These are phyloP conservation scores for Suillus brevipes DNA, from an alignment of 768 basidiomycete species.

Conservation along the genomic window DNA sequence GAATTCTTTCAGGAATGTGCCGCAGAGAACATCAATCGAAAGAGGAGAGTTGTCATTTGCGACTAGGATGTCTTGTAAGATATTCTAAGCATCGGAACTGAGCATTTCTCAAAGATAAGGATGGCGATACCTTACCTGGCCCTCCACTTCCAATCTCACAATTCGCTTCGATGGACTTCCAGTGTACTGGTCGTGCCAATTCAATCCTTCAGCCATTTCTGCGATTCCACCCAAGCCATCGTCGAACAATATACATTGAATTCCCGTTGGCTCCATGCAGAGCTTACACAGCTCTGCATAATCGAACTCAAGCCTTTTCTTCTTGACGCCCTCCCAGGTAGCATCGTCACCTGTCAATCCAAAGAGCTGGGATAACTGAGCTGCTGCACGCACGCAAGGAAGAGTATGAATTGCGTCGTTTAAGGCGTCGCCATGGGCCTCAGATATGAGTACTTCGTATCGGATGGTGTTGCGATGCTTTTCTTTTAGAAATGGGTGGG, in stretches of 20 bases:
- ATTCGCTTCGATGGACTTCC: slow-evolving; percentile 55
- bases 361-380: slow-evolving; percentile 54
- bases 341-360: slow-evolving; percentile 34
- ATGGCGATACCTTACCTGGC: slow-evolving; percentile 51
- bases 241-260: slow-evolving; percentile 70
- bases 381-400: slow-evolving; percentile 57
- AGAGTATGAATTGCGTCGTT: slow-evolving; percentile 56
- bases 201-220: slow-evolving; percentile 48
- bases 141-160: slow-evolving; percentile 66
- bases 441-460: slow-evolving; percentile 66
- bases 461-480: slow-evolving; percentile 46
- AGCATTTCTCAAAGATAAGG: slow-evolving; percentile 7
- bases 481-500: slow-evolving; percentile 64
- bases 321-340: slow-evolving; percentile 64
- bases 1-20: slow-evolving; percentile 38
- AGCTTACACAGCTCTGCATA: slow-evolving; percentile 59
- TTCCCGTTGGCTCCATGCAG: slow-evolving; percentile 56
- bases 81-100: slow-evolving; percentile 9
- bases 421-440: slow-evolving; percentile 57
- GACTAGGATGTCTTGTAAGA: slow-evolving; percentile 26
- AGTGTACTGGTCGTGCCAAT: slow-evolving; percentile 67
- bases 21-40: slow-evolving; percentile 14
- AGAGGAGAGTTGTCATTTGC: slow-evolving; percentile 10
- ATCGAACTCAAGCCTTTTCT: slow-evolving; percentile 38
- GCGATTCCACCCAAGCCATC: slow-evolving; percentile 60